Evolutionary conservation across 495 filamentous ascomycete species (phyloP).

Genomic region (Filosporella fistucella): DNA sequence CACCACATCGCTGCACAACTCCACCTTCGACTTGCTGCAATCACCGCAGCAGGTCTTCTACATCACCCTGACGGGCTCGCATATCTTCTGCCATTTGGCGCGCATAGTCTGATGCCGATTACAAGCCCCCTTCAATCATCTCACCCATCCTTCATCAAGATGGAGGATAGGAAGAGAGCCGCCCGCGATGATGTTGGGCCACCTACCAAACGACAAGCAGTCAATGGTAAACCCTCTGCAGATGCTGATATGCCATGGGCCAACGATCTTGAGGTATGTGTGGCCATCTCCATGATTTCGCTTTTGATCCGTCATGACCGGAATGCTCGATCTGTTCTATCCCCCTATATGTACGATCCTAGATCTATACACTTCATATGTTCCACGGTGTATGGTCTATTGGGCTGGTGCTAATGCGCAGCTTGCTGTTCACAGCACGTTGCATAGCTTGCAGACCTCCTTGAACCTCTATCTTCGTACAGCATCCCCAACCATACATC

Average conservation of each 20-base stretch:
- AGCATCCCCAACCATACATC: slow-evolving; percentile 11
- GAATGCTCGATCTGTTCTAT: slow-evolving; percentile 1
- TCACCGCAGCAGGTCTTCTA: slow-evolving; percentile 6
- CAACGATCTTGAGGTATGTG: slow-evolving; percentile 85
- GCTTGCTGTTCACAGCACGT: slow-evolving; percentile 40
- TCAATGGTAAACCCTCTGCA: slow-evolving; percentile 72
- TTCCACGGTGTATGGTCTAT: slow-evolving; percentile 27
- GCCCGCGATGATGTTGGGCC: slow-evolving; percentile 77
- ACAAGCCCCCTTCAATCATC: slow-evolving; percentile 33
- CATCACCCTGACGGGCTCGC: not conserved
- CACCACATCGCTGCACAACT: not conserved
- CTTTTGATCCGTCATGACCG: slow-evolving; percentile 2
- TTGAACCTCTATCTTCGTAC: slow-evolving; percentile 23
- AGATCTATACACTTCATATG: slow-evolving; percentile 12
- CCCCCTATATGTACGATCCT: slow-evolving; percentile 18
- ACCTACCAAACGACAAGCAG: slow-evolving; percentile 79
- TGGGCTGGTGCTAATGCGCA: slow-evolving; percentile 42
- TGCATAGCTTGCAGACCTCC: slow-evolving; percentile 25
- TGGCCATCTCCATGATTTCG: slow-evolving; percentile 22
- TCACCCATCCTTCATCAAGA: slow-evolving; percentile 70
- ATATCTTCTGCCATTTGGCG: slow-evolving; percentile 10
- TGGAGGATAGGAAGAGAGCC: slow-evolving; percentile 96
- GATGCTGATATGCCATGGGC: slow-evolving; percentile 79
- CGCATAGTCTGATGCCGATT: slow-evolving; percentile 23
- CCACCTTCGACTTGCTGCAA: slow-evolving; percentile 9